Evolutionary conservation across 169 alveolate species (phyloP).

Genomic region (Babesia ovis): DNA sequence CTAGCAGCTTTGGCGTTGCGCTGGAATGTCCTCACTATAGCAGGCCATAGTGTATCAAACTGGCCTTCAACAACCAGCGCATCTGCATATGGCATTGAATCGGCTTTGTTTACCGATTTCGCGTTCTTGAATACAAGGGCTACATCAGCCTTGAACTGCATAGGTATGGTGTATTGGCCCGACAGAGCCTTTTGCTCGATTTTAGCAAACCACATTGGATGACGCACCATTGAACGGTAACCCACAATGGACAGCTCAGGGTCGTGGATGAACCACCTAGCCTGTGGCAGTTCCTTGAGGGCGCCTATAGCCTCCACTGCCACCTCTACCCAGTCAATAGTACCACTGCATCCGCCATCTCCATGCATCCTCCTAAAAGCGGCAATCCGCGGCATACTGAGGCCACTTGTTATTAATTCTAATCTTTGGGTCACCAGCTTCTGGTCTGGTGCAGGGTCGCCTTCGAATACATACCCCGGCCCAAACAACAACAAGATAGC

Average conservation of each 20-base stretch:
- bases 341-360: slow-evolving; percentile 41
- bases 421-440: slow-evolving; percentile 20
- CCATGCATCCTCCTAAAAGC: slow-evolving; percentile 56
- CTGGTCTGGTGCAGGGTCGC: slow-evolving; percentile 54
- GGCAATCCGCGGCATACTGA: slow-evolving; percentile 63
- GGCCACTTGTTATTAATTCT: slow-evolving; percentile 34
- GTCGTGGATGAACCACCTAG: slow-evolving; percentile 70
- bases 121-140: slow-evolving; percentile 66
- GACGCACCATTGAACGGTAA: slow-evolving; percentile 54
- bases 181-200: slow-evolving; percentile 65
- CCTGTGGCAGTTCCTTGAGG: slow-evolving; percentile 74
- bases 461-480: slow-evolving; percentile 20
- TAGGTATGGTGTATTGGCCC: slow-evolving; percentile 63
- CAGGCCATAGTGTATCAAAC: slow-evolving; percentile 70
- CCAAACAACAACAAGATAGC: slow-evolving; percentile 46
- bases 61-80: slow-evolving; percentile 54
- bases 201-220: slow-evolving; percentile 75
- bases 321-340: slow-evolving; percentile 67
- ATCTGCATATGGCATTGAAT: slow-evolving; percentile 61
- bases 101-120: slow-evolving; percentile 59
- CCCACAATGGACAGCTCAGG: slow-evolving; percentile 71
- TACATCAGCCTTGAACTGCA: slow-evolving; percentile 76
- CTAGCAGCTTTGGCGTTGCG: slow-evolving; percentile 31
- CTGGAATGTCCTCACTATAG: slow-evolving; percentile 62
- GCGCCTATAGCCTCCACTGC: slow-evolving; percentile 74